These are phyloP conservation scores for Fusarium multiceps DNA, from an alignment of 2,329 filamentous ascomycete species.

Conservation along the genomic window DNA sequence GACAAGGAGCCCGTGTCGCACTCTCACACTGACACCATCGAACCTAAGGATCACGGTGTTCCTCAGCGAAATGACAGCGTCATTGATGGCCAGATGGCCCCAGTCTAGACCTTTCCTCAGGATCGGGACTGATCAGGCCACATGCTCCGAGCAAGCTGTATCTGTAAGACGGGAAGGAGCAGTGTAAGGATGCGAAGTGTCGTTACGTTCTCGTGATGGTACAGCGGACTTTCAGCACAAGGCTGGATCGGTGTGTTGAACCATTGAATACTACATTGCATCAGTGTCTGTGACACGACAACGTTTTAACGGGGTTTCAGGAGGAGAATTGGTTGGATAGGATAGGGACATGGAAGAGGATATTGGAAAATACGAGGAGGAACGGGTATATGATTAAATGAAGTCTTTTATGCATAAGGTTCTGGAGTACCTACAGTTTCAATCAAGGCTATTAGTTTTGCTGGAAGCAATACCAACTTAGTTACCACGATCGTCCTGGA, in stretches of 20 bases:
- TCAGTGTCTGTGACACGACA: slow-evolving; percentile 28
- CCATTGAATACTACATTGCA: slow-evolving; percentile 21
- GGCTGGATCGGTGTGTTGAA: slow-evolving; percentile 24
- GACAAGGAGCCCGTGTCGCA: slow-evolving; percentile 20
- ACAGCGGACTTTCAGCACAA: slow-evolving; percentile 10
- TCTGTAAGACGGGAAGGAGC: slow-evolving; percentile 17
- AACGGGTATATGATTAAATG: slow-evolving; percentile 13
- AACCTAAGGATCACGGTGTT: slow-evolving; percentile 20
- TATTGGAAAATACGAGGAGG: slow-evolving; percentile 2
- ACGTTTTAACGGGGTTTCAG: neutral
- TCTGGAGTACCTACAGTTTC: slow-evolving; percentile 11
- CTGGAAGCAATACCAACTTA: neutral
- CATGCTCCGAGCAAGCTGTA: slow-evolving; percentile 8
- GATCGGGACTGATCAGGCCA: neutral
- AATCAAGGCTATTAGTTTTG: slow-evolving; percentile 8
- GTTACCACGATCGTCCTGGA: slow-evolving; percentile 18
- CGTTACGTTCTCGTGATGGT: slow-evolving; percentile 14
- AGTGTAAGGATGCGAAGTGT: slow-evolving; percentile 6
- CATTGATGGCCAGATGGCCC: slow-evolving; percentile 35
- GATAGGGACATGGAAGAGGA: neutral
- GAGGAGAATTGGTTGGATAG: neutral
- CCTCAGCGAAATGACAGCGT: slow-evolving; percentile 40
- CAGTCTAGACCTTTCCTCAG: neutral
- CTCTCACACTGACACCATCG: slow-evolving; percentile 35
- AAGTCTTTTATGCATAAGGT: slow-evolving; percentile 16